Percentiles rank a stretch among this genome's conserved stretches.
Evolutionary conservation across 1,284 basidiomycete species (phyloP).

Genomic region (Schizophyllum amplum): DNA sequence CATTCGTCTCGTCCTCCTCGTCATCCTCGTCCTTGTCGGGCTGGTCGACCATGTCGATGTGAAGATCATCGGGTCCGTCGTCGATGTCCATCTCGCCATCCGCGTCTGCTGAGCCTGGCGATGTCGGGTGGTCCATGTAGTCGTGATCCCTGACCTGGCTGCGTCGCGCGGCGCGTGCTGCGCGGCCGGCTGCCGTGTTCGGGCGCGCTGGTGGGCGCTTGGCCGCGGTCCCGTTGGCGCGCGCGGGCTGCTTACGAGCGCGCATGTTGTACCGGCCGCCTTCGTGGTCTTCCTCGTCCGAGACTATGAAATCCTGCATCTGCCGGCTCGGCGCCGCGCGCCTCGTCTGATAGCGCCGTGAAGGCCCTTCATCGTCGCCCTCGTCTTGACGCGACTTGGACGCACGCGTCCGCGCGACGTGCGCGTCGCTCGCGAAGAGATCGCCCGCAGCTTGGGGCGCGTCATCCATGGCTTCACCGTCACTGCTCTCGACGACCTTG

Average conservation of each 20-base stretch:
- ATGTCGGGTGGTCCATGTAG: constrained; percentile 21
- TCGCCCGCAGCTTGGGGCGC: constrained; percentile 15
- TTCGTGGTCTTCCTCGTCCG: constrained; percentile 3
- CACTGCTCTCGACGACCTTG: constrained; percentile 45
- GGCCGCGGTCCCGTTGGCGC: constrained; percentile 3
- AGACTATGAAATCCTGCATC: constrained; percentile 5
- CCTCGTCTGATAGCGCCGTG: constrained; percentile 26
- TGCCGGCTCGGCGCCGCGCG: constrained; percentile 22
- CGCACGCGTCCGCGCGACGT: constrained; percentile 11
- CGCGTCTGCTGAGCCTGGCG: constrained; percentile 15
- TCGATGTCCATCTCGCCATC: constrained; percentile 25
- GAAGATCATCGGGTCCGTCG: constrained; percentile 13
- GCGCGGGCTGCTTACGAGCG: constrained; percentile 1
- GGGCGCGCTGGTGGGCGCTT: constrained; percentile 37
- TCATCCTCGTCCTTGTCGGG: constrained; percentile 11
- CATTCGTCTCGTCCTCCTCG: constrained; percentile 41
- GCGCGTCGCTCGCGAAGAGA: constrained; percentile 21
- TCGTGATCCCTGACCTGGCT: constrained; percentile 25
- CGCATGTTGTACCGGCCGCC: constrained; percentile 1
- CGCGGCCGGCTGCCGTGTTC: constrained; percentile 36
- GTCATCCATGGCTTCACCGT: constrained; percentile 27
- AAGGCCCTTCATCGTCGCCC: constrained; percentile 26
- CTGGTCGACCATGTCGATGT: constrained; percentile 2
- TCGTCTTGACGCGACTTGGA: constrained; percentile 12
- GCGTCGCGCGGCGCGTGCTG: constrained; percentile 40